These are phyloP conservation scores for Mytilinidion resinicola DNA, from an alignment of 495 filamentous ascomycete species.

Conservation along the genomic window DNA sequence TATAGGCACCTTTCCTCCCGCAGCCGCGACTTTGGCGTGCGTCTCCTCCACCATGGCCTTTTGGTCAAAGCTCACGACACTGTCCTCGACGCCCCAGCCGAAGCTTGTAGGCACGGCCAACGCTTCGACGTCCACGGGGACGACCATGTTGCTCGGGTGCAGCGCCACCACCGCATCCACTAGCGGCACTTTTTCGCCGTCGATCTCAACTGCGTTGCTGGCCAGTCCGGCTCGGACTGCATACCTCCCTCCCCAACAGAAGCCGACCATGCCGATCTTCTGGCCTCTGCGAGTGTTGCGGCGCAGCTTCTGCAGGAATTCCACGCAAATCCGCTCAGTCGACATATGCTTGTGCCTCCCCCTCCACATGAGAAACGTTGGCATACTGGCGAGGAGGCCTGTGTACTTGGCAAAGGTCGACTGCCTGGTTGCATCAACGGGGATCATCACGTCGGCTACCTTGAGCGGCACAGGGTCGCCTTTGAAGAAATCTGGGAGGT, in stretches of 20 bases:
- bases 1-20: conserved; percentile 26
- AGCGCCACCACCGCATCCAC: conserved; percentile 37
- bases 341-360: conserved; percentile 34
- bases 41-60: conserved; percentile 31
- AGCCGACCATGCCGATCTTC: conserved; percentile 41
- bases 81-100: conserved; percentile 40
- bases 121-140: conserved; percentile 39
- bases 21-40: conserved; percentile 21
- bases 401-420: conserved; percentile 37
- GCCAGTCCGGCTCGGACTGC: conserved; percentile 33
- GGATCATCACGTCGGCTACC: conserved; percentile 38
- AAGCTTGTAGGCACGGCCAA: conserved; percentile 35
- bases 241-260: conserved; percentile 43
- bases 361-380: conserved; percentile 36
- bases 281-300: conserved; percentile 30
- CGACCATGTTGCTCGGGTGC: conserved; percentile 37
- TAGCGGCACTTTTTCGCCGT: conserved; percentile 36
- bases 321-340: conserved; percentile 33
- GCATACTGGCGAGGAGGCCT: conserved; percentile 31
- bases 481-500: conserved; percentile 40
- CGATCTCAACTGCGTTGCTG: conserved; percentile 34
- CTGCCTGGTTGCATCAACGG: conserved; percentile 39
- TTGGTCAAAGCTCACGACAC: conserved; percentile 20
- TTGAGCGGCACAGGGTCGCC: conserved; percentile 38
- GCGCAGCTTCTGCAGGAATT: conserved; percentile 28